phyloP scores from a whole-genome alignment of 352 stramenopile genomes.

The Phytophthora fragariae region DNA sequence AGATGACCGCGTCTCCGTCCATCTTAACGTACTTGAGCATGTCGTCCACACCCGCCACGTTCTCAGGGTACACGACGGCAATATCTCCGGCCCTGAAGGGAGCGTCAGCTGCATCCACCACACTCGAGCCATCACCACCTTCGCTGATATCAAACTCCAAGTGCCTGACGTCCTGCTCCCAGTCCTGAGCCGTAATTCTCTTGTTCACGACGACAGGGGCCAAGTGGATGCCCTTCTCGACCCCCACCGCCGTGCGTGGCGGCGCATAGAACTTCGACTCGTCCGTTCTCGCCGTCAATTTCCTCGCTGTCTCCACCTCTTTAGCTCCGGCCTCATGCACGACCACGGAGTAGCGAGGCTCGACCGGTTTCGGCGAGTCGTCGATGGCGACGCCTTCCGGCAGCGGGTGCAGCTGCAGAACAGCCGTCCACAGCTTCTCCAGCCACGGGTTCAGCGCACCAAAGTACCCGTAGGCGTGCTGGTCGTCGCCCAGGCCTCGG shows the following conservation, averaged over 20 bases:
- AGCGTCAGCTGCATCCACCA: neutral
- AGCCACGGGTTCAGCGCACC: conserved; percentile 85
- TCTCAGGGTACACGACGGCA: conserved; percentile 82
- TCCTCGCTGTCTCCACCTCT: conserved; percentile 21
- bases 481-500: conserved; percentile 89
- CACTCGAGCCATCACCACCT: neutral
- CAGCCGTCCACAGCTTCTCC: conserved; percentile 69
- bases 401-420: conserved; percentile 62
- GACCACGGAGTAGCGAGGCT: conserved; percentile 56
- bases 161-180: conserved; percentile 86
- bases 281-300: conserved; percentile 37
- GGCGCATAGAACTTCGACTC: conserved; percentile 69
- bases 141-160: conserved; percentile 68
- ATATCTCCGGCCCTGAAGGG: conserved; percentile 78
- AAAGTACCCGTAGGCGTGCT: conserved; percentile 89
- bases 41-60: conserved; percentile 70
- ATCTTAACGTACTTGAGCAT: conserved; percentile 67
- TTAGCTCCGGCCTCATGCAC: conserved; percentile 32
- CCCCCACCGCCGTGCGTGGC: conserved; percentile 51
- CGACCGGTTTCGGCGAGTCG: conserved; percentile 63
- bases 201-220: conserved; percentile 70
- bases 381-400: conserved; percentile 67
- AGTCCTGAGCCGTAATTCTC: conserved; percentile 71
- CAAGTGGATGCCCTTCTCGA: conserved; percentile 53
- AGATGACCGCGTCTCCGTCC: conserved; percentile 48